Conservation (phyloP, 495 filamentous ascomycete species). For the Aspergillus baeticus region DNA sequence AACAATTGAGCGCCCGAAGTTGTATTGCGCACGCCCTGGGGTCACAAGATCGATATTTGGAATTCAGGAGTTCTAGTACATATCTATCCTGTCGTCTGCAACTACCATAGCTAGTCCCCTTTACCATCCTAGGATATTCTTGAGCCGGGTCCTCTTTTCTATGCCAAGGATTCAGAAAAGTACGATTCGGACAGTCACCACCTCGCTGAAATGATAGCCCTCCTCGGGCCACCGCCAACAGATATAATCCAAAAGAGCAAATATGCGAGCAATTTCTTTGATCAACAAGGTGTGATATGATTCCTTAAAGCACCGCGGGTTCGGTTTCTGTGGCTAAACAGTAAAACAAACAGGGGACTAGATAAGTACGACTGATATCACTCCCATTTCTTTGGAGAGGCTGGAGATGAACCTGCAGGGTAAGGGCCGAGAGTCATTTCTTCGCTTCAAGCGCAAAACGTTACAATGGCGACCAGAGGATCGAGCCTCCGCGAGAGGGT, state of each 20-base stretch:
- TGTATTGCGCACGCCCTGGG: constrained; percentile 36
- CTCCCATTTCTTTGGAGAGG: constrained; percentile 17
- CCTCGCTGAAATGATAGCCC: constrained; percentile 40
- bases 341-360: constrained; percentile 14
- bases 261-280: constrained; percentile 25
- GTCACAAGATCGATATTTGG: constrained; percentile 42
- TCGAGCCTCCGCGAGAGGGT: constrained; percentile 36
- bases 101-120: background rate
- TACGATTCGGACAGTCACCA: constrained; percentile 35
- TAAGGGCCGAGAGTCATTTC: constrained; percentile 31
- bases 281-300: constrained; percentile 20
- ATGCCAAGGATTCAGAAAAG: constrained; percentile 30
- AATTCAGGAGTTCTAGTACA: constrained; percentile 41
- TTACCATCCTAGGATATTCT: constrained; percentile 45
- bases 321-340: background rate
- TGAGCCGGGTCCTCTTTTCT: constrained; percentile 41
- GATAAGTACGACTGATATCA: constrained; percentile 12
- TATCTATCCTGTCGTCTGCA: background rate
- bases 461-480: constrained; percentile 42
- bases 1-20: constrained; percentile 44
- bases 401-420: constrained; percentile 27
- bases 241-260: constrained; percentile 31
- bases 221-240: constrained; percentile 41
- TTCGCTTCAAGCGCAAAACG: constrained; percentile 40
- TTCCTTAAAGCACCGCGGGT: background rate